These are phyloP conservation scores for Mortierella sp. DNA, from an alignment of 371 early-diverging fungal species.

Conservation along the genomic window DNA sequence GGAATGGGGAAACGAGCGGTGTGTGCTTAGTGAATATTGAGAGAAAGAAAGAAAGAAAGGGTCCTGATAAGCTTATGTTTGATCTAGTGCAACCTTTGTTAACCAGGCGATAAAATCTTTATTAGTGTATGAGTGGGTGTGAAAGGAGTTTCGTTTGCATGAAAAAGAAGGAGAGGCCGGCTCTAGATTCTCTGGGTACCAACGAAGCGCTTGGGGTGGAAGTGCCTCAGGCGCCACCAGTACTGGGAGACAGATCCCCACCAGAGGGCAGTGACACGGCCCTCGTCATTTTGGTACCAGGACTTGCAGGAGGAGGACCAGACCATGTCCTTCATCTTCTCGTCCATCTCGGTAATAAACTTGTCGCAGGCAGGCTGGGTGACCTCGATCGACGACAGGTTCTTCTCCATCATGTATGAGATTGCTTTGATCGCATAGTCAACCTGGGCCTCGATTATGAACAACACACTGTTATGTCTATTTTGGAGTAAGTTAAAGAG, in stretches of 20 bases:
- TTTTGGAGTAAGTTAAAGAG: background rate
- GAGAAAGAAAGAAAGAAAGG: too few species aligned
- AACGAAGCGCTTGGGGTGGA: constrained; percentile 23
- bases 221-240: constrained; percentile 32
- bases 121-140: background rate
- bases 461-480: constrained; percentile 52
- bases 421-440: constrained; percentile 49
- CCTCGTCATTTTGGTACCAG: constrained; percentile 62
- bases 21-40: too few species aligned
- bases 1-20: too few species aligned
- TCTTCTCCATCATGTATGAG: constrained; percentile 53
- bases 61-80: too few species aligned
- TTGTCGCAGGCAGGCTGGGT: constrained; percentile 31
- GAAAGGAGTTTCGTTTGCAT: background rate
- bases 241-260: constrained; percentile 50
- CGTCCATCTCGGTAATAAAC: constrained; percentile 39
- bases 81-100: too few species aligned
- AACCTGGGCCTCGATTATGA: constrained; percentile 48
- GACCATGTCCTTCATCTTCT: constrained; percentile 54
- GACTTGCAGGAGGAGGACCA: constrained; percentile 57
- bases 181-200: constrained; percentile 5
- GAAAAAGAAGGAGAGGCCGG: background rate
- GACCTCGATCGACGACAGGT: constrained; percentile 42
- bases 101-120: too few species aligned
- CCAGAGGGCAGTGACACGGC: constrained; percentile 51